Conservation (phyloP, 78 protist species). For the Protostelium mycophagum region DNA sequence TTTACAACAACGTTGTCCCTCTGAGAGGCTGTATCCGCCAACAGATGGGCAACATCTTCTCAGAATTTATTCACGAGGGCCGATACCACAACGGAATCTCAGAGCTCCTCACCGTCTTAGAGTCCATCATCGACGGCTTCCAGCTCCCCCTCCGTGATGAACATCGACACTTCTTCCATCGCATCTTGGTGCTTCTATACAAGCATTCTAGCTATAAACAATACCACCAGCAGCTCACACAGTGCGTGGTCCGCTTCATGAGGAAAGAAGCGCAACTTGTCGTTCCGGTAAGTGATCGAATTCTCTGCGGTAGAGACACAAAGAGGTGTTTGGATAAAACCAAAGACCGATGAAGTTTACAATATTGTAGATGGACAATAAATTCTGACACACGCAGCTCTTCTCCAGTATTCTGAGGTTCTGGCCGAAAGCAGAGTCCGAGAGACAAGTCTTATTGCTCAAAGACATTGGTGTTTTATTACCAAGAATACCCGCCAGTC, state of each 20-base stretch:
- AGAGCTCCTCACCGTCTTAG: neutral
- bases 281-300: too few relatives aligned
- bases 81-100: neutral
- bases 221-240: neutral
- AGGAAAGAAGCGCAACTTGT: neutral
- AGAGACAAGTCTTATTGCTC: neutral
- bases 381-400: neutral
- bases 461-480: neutral
- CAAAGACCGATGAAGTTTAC: too few relatives aligned
- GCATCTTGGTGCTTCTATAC: neutral
- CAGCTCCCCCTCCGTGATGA: neutral
- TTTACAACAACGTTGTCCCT: neutral
- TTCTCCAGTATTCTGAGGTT: neutral
- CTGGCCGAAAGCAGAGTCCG: neutral
- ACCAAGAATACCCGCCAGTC: neutral
- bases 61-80: neutral
- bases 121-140: neutral
- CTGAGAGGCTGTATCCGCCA: neutral
- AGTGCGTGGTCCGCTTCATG: neutral
- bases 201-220: neutral
- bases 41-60: neutral
- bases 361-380: neutral
- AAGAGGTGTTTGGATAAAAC: too few relatives aligned
- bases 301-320: too few relatives aligned
- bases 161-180: neutral